phyloP scores from a whole-genome alignment of 1,139 yeast genomes.

The Debaryomycetaceae sp. region DNA sequence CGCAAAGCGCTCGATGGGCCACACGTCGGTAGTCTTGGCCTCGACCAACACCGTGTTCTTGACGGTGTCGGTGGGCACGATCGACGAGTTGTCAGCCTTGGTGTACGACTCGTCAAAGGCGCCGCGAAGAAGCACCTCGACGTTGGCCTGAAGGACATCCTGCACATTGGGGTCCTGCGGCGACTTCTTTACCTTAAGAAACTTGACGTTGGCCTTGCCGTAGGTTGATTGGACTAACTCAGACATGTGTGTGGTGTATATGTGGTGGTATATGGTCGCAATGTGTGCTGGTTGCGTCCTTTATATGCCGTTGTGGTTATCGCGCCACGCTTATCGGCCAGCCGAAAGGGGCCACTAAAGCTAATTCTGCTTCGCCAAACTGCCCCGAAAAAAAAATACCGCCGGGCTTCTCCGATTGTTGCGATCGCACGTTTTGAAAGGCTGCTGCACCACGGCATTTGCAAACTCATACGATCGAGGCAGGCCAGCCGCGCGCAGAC shows the following conservation, averaged over 20 bases:
- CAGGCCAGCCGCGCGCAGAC: no score
- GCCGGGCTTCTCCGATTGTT: no score
- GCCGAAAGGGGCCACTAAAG: no score
- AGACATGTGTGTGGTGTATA: conserved; percentile 5
- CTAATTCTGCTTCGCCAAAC: no score
- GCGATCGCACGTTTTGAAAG: no score
- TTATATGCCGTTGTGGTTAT: conserved; percentile 1
- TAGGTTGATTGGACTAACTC: conserved; percentile 53
- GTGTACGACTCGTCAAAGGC: conserved; percentile 77
- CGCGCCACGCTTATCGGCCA: conserved; percentile 1
- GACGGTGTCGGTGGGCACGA: conserved; percentile 92
- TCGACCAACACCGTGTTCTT: conserved; percentile 81
- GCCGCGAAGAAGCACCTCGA: conserved; percentile 69
- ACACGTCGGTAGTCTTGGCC: conserved; percentile 75
- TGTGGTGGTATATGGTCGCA: conserved; percentile 2
- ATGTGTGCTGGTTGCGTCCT: background rate
- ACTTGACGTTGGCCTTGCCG: conserved; percentile 90
- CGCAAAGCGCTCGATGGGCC: conserved; percentile 91
- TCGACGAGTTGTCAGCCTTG: conserved; percentile 78
- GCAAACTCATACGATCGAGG: no score
- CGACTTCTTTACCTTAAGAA: conserved; percentile 80
- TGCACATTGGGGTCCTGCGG: conserved; percentile 65
- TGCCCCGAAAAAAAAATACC: conserved; percentile 1
- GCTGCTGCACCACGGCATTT: no score
- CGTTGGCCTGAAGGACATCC: conserved; percentile 82